A percentile compares a stretch with the other conserved stretches of the same genome.
Evolutionary conservation across 331 rosid species (phyloP).

Genomic region (Malus hybrid): DNA sequence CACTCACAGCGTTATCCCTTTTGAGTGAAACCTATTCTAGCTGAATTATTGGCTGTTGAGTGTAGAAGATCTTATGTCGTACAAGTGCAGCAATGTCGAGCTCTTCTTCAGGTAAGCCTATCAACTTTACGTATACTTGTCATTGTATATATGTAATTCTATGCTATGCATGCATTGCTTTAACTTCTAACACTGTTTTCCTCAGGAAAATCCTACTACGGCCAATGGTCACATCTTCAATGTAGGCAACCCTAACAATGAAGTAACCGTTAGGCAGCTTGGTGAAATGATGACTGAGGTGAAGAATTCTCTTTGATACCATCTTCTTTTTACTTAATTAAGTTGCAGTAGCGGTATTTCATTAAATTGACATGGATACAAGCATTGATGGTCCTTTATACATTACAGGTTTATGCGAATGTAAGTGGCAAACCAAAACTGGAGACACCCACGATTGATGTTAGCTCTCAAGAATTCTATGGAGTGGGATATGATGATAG

Average conservation of each 20-base stretch:
- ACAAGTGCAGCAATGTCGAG: too few relatives aligned
- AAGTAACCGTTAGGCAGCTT: conserved; percentile 93
- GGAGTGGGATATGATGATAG: conserved; percentile 93
- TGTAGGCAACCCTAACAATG: conserved; percentile 93
- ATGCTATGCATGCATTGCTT: too few relatives aligned
- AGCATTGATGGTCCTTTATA: neutral
- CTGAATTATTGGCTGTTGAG: too few relatives aligned
- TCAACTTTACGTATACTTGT: too few relatives aligned
- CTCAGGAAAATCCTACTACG: conserved; percentile 79
- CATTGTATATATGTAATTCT: too few relatives aligned
- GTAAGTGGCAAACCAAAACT: conserved; percentile 62
- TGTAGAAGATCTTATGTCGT: too few relatives aligned
- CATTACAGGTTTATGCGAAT: conserved; percentile 63
- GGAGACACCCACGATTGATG: conserved; percentile 59
- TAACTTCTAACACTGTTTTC: conserved; percentile 4
- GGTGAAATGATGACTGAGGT: conserved; percentile 94
- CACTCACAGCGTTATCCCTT: too few relatives aligned
- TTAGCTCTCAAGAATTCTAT: conserved; percentile 82
- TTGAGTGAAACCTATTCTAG: too few relatives aligned
- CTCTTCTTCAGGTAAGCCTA: too few relatives aligned
- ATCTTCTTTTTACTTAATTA: neutral
- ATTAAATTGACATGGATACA: neutral
- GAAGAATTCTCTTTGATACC: conserved; percentile 15
- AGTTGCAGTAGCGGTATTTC: neutral
- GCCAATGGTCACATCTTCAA: conserved; percentile 84